These are phyloP conservation scores for Solanum okadae DNA, from an alignment of 257 asterid species.

Conservation along the genomic window DNA sequence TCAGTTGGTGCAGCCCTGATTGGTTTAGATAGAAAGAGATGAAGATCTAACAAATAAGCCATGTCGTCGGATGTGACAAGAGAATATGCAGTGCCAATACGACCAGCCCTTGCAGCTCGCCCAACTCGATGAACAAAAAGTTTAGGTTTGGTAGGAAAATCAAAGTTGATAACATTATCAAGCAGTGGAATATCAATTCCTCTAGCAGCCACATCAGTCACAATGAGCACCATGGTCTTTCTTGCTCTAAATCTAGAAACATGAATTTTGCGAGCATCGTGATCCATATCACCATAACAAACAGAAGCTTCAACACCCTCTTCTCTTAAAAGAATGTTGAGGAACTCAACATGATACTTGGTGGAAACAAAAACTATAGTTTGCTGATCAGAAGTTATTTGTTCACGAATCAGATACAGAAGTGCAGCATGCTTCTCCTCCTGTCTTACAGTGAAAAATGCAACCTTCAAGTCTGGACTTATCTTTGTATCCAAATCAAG, in stretches of 20 bases:
- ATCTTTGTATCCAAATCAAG: constrained; percentile 92
- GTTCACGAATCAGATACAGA: constrained; percentile 78
- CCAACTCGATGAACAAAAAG: constrained; percentile 98
- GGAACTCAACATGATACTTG: constrained; percentile 87
- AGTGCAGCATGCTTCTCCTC: constrained; percentile 83
- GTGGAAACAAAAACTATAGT: constrained; percentile 82
- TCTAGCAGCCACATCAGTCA: constrained; percentile 97
- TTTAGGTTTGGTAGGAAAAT: constrained; percentile 87
- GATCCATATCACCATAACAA: constrained; percentile 99
- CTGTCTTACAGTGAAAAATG: constrained; percentile 73
- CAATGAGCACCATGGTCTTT: constrained; percentile 82
- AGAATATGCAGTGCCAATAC: constrained; percentile 80
- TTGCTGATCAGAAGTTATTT: constrained; percentile 59
- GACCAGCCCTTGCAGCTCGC: constrained; percentile 99
- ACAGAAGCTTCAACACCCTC: constrained; percentile 85
- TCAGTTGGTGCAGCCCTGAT: constrained; percentile 85
- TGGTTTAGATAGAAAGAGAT: constrained; percentile 88
- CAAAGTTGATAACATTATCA: constrained; percentile 87
- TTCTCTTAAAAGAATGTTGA: constrained; percentile 47
- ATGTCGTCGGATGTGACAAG: constrained; percentile 79
- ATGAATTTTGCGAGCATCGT: constrained; percentile 82
- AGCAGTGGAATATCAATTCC: constrained; percentile 97
- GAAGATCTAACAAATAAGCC: constrained; percentile 86
- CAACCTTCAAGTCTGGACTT: constrained; percentile 76
- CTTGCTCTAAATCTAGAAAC: constrained; percentile 74